A percentile compares a stretch with the other conserved stretches of the same genome.
Conservation (phyloP, 805 yeast species). For the Yamadazyma nakazawae region DNA sequence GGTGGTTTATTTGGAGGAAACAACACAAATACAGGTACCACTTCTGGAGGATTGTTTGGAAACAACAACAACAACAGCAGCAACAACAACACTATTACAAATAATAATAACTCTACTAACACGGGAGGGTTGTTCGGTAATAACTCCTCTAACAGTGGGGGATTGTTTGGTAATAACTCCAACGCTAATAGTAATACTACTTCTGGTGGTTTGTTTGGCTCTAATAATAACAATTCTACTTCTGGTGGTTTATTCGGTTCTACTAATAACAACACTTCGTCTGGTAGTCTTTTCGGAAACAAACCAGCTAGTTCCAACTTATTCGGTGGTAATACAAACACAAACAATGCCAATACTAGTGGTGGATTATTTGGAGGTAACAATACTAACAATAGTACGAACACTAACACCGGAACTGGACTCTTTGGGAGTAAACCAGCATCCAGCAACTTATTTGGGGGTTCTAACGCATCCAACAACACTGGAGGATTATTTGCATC, state of each 20-base stretch:
- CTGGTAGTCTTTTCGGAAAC: constrained; percentile 13
- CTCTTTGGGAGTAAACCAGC: constrained; percentile 19
- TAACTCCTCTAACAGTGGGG: constrained; percentile 2
- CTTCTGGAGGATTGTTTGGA: constrained; percentile 12
- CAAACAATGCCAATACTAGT: constrained; percentile 4
- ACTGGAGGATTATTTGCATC: constrained; percentile 20
- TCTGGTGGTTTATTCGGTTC: constrained; percentile 29
- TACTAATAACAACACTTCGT: constrained; percentile 5
- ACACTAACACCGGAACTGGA: constrained; percentile 19
- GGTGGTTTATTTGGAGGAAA: constrained; percentile 11
- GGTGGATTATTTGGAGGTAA: constrained; percentile 23
- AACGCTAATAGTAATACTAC: not conserved
- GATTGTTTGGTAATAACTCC: constrained; percentile 8
- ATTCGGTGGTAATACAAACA: constrained; percentile 18
- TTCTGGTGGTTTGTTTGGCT: constrained; percentile 23
- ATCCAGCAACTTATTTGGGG: constrained; percentile 12
- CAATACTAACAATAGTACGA: constrained; percentile 10
- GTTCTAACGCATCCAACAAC: constrained; percentile 3
- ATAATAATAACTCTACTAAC: constrained; percentile 16
- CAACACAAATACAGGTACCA: not conserved
- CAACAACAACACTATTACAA: too few species aligned
- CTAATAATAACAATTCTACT: constrained; percentile 1
- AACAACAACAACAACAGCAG: not conserved
- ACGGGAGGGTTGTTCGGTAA: constrained; percentile 11
- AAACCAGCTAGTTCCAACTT: constrained; percentile 16